phyloP scores from a whole-genome alignment of 31 red algal species.

The Endocladia muricata region DNA sequence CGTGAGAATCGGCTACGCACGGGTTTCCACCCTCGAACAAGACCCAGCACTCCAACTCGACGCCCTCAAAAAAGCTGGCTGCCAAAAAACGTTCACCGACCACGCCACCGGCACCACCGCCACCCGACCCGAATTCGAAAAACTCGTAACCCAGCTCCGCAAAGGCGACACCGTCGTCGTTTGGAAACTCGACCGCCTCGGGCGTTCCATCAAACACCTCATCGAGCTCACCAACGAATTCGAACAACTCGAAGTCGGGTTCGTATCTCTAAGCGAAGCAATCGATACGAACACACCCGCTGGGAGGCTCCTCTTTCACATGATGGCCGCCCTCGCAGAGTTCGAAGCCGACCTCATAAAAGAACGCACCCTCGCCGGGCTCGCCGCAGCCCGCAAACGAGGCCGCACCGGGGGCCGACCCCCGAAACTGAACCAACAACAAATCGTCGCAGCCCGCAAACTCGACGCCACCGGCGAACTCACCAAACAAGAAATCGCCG shows the following conservation, averaged over 20 bases:
- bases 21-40: neutral
- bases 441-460: no score
- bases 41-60: neutral
- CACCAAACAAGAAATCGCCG: no score
- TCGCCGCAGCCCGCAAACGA: neutral
- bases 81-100: neutral
- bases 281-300: slow-evolving; percentile 1
- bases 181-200: no score
- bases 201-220: neutral
- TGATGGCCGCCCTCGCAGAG: neutral
- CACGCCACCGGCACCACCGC: neutral
- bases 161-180: neutral
- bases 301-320: neutral
- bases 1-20: neutral
- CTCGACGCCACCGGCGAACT: no score
- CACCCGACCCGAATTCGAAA: neutral
- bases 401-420: neutral
- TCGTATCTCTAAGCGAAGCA: neutral
- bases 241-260: neutral
- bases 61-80: slow-evolving; percentile 2
- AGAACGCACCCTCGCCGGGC: neutral
- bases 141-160: neutral
- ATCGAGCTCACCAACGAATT: neutral
- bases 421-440: no score
- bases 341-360: neutral